A percentile compares a stretch with the other conserved stretches of the same genome.
phyloP scores from a whole-genome alignment of 129 eudicot species.

The Helichrysum umbraculigerum region DNA sequence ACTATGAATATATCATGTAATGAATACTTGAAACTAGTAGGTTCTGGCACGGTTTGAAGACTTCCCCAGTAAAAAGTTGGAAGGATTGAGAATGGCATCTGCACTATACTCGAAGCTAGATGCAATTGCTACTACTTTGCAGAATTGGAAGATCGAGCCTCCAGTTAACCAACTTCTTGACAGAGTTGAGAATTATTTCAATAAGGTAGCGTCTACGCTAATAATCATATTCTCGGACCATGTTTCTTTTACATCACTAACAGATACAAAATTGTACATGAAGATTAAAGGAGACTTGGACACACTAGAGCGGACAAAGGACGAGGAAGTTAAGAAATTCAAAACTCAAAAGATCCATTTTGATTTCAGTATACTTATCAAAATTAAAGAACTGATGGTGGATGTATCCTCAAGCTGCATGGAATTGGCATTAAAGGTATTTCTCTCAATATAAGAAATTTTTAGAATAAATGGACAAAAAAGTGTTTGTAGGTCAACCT shows the following conservation, averaged over 20 bases:
- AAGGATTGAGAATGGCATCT: slow-evolving; percentile 68
- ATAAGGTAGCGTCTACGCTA: slow-evolving; percentile 44
- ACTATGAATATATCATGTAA: not conserved
- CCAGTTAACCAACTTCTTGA: slow-evolving; percentile 55
- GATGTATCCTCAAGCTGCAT: slow-evolving; percentile 76
- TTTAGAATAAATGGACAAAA: not conserved
- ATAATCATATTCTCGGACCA: slow-evolving; percentile 3
- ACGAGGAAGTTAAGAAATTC: slow-evolving; percentile 70
- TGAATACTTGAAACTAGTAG: slow-evolving; percentile 28
- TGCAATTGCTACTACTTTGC: slow-evolving; percentile 38
- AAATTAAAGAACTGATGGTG: slow-evolving; percentile 74
- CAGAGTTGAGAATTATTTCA: slow-evolving; percentile 57
- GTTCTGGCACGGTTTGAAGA: slow-evolving; percentile 62
- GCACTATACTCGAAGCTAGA: slow-evolving; percentile 53
- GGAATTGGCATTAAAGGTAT: slow-evolving; percentile 78
- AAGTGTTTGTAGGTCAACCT: not conserved
- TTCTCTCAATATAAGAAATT: not conserved
- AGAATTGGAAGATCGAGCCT: slow-evolving; percentile 56
- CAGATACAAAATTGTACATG: slow-evolving; percentile 15
- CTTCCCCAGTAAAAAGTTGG: slow-evolving; percentile 62
- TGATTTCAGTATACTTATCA: slow-evolving; percentile 70
- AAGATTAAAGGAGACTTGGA: slow-evolving; percentile 76
- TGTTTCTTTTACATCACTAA: slow-evolving; percentile 23
- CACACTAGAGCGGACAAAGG: slow-evolving; percentile 69
- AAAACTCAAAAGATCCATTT: slow-evolving; percentile 64